Evolutionary conservation across 495 filamentous ascomycete genomes (phyloP).

Genomic region (Pyronema domesticum): DNA sequence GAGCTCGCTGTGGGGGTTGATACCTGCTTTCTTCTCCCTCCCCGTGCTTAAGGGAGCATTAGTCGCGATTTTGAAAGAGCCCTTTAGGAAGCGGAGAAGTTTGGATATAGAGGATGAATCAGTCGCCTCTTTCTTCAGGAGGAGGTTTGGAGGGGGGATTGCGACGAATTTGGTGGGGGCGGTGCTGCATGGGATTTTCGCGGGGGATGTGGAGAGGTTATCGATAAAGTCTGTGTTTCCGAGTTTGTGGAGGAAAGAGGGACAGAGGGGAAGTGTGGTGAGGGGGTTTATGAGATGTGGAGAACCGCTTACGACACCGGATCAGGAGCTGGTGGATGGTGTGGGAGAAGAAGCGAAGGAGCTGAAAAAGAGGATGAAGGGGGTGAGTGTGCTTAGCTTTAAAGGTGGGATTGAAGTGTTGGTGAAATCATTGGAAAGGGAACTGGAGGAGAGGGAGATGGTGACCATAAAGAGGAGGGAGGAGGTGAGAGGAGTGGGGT

Average conservation of each 20-base stretch:
- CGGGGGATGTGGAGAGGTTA: constrained; percentile 69
- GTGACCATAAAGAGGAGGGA: constrained; percentile 26
- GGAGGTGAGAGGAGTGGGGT: no score
- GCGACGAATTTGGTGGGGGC: constrained; percentile 63
- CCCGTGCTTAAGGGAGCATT: constrained; percentile 42
- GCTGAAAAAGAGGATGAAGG: constrained; percentile 7
- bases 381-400: constrained; percentile 41
- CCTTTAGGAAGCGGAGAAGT: constrained; percentile 20
- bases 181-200: constrained; percentile 80
- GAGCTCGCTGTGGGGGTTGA: constrained; percentile 22
- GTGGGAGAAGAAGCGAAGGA: background rate
- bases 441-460: background rate
- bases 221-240: constrained; percentile 49
- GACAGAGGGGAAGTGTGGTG: constrained; percentile 17
- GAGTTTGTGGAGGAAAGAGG: constrained; percentile 35
- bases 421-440: constrained; percentile 15
- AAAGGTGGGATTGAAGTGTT: constrained; percentile 40
- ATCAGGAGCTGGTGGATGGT: constrained; percentile 6
- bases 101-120: constrained; percentile 43
- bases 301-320: constrained; percentile 6
- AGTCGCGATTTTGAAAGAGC: constrained; percentile 28
- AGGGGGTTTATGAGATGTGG: constrained; percentile 5
- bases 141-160: constrained; percentile 35
- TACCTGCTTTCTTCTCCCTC: constrained; percentile 34
- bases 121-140: constrained; percentile 46